These are phyloP conservation scores for Alternaria ventricosa DNA, from an alignment of 2,329 filamentous ascomycete genomes.

Conservation along the genomic window DNA sequence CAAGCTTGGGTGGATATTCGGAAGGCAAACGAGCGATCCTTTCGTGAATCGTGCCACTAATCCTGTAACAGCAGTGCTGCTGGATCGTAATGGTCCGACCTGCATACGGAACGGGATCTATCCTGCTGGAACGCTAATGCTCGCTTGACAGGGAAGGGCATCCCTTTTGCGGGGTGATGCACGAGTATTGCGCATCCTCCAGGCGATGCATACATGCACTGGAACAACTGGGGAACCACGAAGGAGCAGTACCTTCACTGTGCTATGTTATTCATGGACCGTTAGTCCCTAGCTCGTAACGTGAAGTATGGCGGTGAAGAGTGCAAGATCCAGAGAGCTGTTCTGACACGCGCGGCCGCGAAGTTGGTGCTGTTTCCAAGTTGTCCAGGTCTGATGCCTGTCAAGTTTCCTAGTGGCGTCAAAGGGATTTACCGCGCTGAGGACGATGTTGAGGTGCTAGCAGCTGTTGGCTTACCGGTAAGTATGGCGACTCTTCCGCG, in stretches of 20 bases:
- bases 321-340: background rate
- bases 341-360: slow-evolving; percentile 3
- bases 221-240: background rate
- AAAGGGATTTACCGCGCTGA: background rate
- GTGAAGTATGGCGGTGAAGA: background rate
- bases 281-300: background rate
- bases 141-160: background rate
- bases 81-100: slow-evolving; percentile 6
- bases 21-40: slow-evolving; percentile 8
- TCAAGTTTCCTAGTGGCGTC: background rate
- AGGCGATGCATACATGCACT: background rate
- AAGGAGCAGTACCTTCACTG: background rate
- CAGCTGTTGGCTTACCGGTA: background rate
- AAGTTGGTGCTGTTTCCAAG: slow-evolving; percentile 1
- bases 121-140: slow-evolving; percentile 4
- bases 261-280: background rate
- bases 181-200: background rate
- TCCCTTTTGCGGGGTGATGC: slow-evolving; percentile 13
- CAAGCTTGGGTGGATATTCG: background rate
- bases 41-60: slow-evolving; percentile 1
- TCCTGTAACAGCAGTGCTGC: background rate
- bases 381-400: background rate
- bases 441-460: background rate
- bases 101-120: slow-evolving; percentile 16
- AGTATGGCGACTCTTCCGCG: slow-evolving; percentile 25